These are phyloP conservation scores for Globisporangium emineosum DNA, from an alignment of 352 stramenopile species.

Conservation along the genomic window DNA sequence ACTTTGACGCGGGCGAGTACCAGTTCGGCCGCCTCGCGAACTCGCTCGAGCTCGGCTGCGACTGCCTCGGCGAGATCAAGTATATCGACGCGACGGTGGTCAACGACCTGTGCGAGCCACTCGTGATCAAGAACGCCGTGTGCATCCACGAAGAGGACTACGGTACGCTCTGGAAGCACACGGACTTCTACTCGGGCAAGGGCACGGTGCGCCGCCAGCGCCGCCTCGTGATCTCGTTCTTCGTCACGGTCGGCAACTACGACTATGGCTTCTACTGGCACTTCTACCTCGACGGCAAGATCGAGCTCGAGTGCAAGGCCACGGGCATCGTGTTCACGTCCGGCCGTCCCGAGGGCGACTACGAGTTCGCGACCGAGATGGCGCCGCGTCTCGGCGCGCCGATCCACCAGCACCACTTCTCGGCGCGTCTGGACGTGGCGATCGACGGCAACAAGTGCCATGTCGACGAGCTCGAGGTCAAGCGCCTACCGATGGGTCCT, in stretches of 20 bases:
- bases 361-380: conserved; percentile 42
- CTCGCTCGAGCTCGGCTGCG: conserved; percentile 75
- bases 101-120: conserved; percentile 46
- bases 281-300: conserved; percentile 67
- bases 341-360: conserved; percentile 50
- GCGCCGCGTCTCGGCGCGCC: conserved; percentile 56
- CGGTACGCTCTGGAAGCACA: conserved; percentile 81
- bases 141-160: conserved; percentile 87
- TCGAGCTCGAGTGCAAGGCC: conserved; percentile 82
- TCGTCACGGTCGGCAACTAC: conserved; percentile 86
- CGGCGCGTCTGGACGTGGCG: conserved; percentile 65
- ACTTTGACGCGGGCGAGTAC: conserved; percentile 85
- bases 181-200: conserved; percentile 28
- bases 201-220: conserved; percentile 53
- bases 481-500: conserved; percentile 32
- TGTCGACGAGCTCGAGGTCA: conserved; percentile 52
- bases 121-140: conserved; percentile 62
- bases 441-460: conserved; percentile 55
- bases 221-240: conserved; percentile 81
- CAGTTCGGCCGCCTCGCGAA: conserved; percentile 75
- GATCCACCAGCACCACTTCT: conserved; percentile 80
- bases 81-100: conserved; percentile 77
- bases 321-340: conserved; percentile 83
- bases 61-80: conserved; percentile 82
- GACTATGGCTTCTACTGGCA: conserved; percentile 84